Base-by-base conservation (phyloP, 1,284 basidiomycete genomes). In the Malassezia vespertilionis region DNA sequence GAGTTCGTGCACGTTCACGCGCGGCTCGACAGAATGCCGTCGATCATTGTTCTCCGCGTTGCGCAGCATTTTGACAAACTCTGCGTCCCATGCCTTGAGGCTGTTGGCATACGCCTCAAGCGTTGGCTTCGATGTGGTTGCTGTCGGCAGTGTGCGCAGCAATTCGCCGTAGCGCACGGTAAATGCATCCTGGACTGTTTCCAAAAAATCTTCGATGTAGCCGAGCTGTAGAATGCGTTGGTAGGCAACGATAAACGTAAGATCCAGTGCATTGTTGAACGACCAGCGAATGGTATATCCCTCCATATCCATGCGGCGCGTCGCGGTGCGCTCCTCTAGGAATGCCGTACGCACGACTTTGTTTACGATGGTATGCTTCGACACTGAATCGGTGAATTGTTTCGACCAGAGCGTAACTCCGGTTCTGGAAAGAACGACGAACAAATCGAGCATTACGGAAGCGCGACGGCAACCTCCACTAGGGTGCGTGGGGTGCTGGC, bases 201-300 rank as follows among this genome's bases (percentile, higher is more conserved):
- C 57, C 32, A 70, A 56, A 5, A 97, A 80, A 36, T 88, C 82
- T 0, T 91, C 86, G 46, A 96, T 83, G 69, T 97, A 97, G 8
- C 86, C 82, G 20, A 99, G 77, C 57, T 93, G 90, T 12, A 99
- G 77, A 52, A 99, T 89, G 35, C 91, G 84, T 66, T 96, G 91
- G 74, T 95, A 95, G 40, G 90, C 87, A 43, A 63, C 66, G 28
- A 68, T 56, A 45, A 68, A 68, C 28, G 55, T 56, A 23, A 65
- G 53, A 11, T 64, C 63, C n/a, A 60, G 57, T 42, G 65, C 60
- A 57, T 67, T 69, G 2, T 62, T 58, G 33, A 64, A 57, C 8
- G 57, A 49, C 63, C 64, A 70, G 5, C 61, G 54, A 2, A 65
- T 44, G 5, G 65, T 65, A 52, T 61, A 69, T 18, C 55, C 57